Base-by-base conservation (phyloP, 1,284 basidiomycete genomes). In the Phylloboletellus chloephorus region DNA sequence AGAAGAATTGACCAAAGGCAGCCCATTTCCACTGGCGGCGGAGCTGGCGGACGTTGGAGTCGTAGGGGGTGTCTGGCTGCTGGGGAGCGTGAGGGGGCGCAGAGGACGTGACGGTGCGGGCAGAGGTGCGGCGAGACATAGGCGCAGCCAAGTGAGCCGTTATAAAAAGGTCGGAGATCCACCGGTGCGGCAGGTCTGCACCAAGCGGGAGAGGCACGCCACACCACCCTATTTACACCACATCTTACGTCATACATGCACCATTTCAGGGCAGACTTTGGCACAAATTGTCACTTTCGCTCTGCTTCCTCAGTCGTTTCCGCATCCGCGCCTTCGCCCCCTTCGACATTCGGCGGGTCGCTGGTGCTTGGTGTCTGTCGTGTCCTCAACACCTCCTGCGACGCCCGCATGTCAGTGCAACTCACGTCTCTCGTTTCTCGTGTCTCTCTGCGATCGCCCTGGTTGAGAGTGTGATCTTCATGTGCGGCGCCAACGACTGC, bases 1-100 rank as follows among this genome's bases (percentile, higher is more conserved):
- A 79, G 68, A 85, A 82, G 71, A 88, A 88, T 60, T 89, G 85
- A 62, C 76, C 74, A 60, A 88, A 81, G 17, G 80, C 81, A 9
- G 86, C 87, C 86, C 86, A 89, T 69, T 84, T 86, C 85, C 86
- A 88, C 43, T 85, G 72, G 37, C 68, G 76, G 43, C 85, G 73
- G 30, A 67, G 58, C 25, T 61, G 52, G 48, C 74, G 60, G 47
- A 76, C 66, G 48, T 71, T 66, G 44, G 64, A 52, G 49, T 67
- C 67, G 41, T 64, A 67, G 61, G 52, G 54, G 50, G 52, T 57
- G 43, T 48, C 61, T 53, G 53, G 32, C 39, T 54, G 53, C 47
- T 57, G 45, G 52, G 28, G 35, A 29, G 50, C 37, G 50, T 48
- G 65, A 17, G 47, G 53, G 43, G 56, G 57, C 45, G 46, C 45